These are phyloP conservation scores for Kalmusia sp. DNA, from an alignment of 2,329 filamentous ascomycete species.

Conservation along the genomic window DNA sequence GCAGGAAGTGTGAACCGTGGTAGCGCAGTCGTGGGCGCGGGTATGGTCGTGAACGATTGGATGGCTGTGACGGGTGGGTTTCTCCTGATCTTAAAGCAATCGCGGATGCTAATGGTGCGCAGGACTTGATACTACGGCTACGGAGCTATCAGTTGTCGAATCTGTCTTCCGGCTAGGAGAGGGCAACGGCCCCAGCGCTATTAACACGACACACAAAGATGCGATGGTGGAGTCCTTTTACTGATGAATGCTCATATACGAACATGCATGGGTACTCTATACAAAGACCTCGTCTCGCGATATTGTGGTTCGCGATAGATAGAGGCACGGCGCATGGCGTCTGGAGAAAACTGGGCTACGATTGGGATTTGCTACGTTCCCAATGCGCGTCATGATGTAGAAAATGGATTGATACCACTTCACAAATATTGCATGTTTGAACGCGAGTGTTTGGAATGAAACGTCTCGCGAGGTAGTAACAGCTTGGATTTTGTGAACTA, in stretches of 20 bases:
- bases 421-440: background rate
- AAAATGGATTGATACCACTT: conserved; percentile 34
- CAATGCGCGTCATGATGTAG: conserved; percentile 31
- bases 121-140: conserved; percentile 94
- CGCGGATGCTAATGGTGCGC: conserved; percentile 9
- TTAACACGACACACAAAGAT: conserved; percentile 89
- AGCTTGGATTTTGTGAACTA: too few relatives aligned
- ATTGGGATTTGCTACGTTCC: conserved; percentile 7
- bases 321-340: conserved; percentile 28
- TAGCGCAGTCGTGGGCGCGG: conserved; percentile 91
- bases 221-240: conserved; percentile 99
- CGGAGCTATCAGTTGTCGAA: conserved; percentile 95
- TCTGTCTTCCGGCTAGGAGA: conserved; percentile 94
- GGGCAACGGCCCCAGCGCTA: conserved; percentile 76
- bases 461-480: background rate
- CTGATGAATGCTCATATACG: conserved; percentile 56
- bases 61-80: conserved; percentile 76
- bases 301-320: conserved; percentile 5
- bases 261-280: background rate
- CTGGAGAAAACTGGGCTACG: conserved; percentile 22
- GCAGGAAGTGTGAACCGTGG: conserved; percentile 94
- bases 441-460: background rate
- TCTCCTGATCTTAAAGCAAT: background rate
- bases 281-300: conserved; percentile 8
- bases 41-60: conserved; percentile 98